A percentile compares a stretch with the other conserved stretches of the same genome.
Conservation (phyloP, 2,329 filamentous ascomycete genomes). For the Cytospora piceae region DNA sequence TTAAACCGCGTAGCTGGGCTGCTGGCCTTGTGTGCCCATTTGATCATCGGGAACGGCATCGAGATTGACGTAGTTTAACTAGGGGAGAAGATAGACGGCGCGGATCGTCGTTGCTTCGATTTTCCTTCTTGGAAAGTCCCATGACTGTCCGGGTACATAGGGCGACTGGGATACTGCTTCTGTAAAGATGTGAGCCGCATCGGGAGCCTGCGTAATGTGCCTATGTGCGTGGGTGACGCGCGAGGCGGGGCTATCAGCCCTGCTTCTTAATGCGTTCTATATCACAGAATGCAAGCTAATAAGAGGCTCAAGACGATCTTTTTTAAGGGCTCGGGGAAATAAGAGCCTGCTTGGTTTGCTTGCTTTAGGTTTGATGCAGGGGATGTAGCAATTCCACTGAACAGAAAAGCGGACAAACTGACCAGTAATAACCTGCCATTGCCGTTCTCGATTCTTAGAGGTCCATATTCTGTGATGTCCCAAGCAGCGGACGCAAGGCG, state of each 20-base stretch:
- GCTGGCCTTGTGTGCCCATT: not conserved
- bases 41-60: not conserved
- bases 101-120: not conserved
- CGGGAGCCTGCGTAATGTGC: not conserved
- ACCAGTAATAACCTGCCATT: slow-evolving; percentile 10
- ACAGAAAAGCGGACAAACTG: not conserved
- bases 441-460: slow-evolving; percentile 12
- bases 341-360: not conserved
- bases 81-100: not conserved
- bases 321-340: not conserved
- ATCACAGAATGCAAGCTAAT: not conserved
- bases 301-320: slow-evolving; percentile 3
- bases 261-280: not conserved
- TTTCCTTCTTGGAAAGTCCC: not conserved
- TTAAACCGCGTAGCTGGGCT: not conserved
- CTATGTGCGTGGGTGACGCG: slow-evolving; percentile 7
- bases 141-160: not conserved
- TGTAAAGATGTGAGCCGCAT: not conserved
- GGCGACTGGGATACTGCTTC: not conserved
- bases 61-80: not conserved
- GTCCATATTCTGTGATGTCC: slow-evolving; percentile 2
- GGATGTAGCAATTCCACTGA: slow-evolving; percentile 7
- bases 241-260: slow-evolving; percentile 8
- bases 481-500: slow-evolving; percentile 12
- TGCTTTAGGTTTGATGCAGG: slow-evolving; percentile 15